phyloP scores from a whole-genome alignment of 306 rosid genomes.

The Sicyos baderoa region DNA sequence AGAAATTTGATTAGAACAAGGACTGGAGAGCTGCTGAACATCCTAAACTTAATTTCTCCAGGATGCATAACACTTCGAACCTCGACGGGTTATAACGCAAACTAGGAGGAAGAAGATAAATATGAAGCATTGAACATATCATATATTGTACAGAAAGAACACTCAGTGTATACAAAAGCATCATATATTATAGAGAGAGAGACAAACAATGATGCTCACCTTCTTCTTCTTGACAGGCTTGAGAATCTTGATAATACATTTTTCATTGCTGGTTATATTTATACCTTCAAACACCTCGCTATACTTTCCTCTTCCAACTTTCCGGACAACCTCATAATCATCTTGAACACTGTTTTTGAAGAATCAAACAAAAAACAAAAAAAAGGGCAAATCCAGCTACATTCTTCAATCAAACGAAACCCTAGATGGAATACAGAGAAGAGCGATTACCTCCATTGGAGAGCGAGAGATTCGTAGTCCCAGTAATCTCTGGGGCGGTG shows the following conservation, averaged over 20 bases:
- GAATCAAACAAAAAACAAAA: background rate
- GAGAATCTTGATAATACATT: conserved; percentile 88
- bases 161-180: background rate
- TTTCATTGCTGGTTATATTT: conserved; percentile 75
- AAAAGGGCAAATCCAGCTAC: background rate
- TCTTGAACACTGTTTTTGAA: conserved; percentile 51
- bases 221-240: conserved; percentile 98
- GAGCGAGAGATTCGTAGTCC: conserved; percentile 38
- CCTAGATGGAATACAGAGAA: background rate
- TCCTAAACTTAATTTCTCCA: background rate
- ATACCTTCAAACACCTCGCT: conserved; percentile 96
- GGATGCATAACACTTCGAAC: background rate
- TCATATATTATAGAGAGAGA: background rate
- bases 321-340: conserved; percentile 92
- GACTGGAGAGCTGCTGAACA: background rate
- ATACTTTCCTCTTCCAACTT: conserved; percentile 91
- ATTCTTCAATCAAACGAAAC: background rate
- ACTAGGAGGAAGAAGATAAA: background rate
- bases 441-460: conserved; percentile 35
- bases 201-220: conserved; percentile 12
- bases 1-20: background rate
- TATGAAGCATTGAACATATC: background rate
- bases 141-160: background rate
- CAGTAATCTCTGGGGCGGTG: conserved; percentile 43
- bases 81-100: background rate